Evolutionary conservation across 495 filamentous ascomycete species (phyloP).

Genomic region (Baudoinia panamericana): DNA sequence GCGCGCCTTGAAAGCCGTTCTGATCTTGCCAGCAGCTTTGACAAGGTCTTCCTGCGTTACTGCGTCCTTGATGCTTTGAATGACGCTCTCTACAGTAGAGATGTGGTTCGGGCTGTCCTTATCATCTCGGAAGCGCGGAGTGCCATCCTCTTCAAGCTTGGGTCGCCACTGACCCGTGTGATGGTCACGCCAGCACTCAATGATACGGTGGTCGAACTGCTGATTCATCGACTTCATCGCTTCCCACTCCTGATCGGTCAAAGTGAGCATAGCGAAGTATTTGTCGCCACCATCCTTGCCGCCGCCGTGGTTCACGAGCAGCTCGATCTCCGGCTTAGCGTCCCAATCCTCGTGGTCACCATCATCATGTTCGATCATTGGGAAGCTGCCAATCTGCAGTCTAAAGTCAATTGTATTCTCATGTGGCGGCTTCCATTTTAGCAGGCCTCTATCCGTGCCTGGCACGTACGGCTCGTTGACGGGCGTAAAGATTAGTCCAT

Average conservation of each 20-base stretch:
- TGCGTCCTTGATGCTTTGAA: conserved; percentile 67
- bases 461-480: conserved; percentile 68
- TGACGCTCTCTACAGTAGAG: conserved; percentile 60
- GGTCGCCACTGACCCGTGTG: conserved; percentile 59
- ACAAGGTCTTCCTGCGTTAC: conserved; percentile 56
- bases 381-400: conserved; percentile 58
- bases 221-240: conserved; percentile 52
- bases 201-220: conserved; percentile 67
- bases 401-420: conserved; percentile 93
- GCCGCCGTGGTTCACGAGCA: conserved; percentile 42
- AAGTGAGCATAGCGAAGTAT: conserved; percentile 48
- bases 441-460: conserved; percentile 81
- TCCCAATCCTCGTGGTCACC: conserved; percentile 43
- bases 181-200: conserved; percentile 74
- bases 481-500: conserved; percentile 94
- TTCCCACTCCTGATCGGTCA: conserved; percentile 75
- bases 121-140: conserved; percentile 73
- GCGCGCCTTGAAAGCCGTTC: conserved; percentile 55
- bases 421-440: conserved; percentile 90
- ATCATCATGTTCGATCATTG: conserved; percentile 37
- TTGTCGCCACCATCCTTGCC: conserved; percentile 42
- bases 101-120: conserved; percentile 86
- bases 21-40: conserved; percentile 46
- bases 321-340: conserved; percentile 42
- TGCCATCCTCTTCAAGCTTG: conserved; percentile 28